A percentile compares a stretch with the other conserved stretches of the same genome.
phyloP scores from a whole-genome alignment of 1,139 yeast genomes.

The Geotrichum citri-aurantii region DNA sequence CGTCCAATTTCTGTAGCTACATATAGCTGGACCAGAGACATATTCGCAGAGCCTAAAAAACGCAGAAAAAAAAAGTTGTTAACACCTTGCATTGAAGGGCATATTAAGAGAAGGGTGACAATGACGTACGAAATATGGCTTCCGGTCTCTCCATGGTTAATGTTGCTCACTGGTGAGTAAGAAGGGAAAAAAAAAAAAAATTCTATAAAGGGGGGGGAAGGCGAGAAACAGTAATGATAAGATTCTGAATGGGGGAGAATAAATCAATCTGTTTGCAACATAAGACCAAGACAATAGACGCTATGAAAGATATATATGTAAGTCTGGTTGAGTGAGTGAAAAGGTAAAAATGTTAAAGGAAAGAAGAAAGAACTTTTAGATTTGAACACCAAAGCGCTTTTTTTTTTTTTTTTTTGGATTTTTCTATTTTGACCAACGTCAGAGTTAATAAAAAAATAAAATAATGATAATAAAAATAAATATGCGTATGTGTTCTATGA shows the following conservation, averaged over 20 bases:
- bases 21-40: slow-evolving; percentile 87
- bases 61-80: neutral
- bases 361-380: neutral
- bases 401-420: neutral
- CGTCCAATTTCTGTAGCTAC: slow-evolving; percentile 88
- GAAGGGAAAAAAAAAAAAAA: neutral
- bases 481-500: too few relatives aligned
- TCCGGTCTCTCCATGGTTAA: slow-evolving; percentile 19
- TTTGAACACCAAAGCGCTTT: neutral
- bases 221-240: neutral
- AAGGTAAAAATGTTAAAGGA: neutral
- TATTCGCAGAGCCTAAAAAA: slow-evolving; percentile 72
- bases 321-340: neutral
- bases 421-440: neutral
- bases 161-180: neutral
- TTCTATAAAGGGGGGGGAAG: neutral
- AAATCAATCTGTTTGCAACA: neutral
- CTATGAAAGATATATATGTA: neutral
- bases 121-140: slow-evolving; percentile 21
- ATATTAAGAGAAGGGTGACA: neutral
- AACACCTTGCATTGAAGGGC: neutral
- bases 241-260: neutral
- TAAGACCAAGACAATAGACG: neutral
- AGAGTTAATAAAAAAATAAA: neutral
- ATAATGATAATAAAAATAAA: neutral